Evolutionary conservation across 768 basidiomycete genomes (phyloP).

Genomic region (Hygrophoropsis aurantiaca): DNA sequence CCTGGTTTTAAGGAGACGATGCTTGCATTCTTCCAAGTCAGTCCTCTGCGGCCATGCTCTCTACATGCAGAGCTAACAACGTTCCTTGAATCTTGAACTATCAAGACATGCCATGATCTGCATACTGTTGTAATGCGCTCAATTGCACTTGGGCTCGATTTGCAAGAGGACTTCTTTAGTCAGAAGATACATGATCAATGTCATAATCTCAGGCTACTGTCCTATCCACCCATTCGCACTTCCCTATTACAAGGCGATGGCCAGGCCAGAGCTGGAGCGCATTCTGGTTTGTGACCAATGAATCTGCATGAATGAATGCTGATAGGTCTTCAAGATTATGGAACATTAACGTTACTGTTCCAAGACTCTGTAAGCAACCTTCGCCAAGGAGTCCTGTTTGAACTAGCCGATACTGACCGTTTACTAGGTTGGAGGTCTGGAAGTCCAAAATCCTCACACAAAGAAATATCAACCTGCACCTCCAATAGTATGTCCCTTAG

Average conservation of each 20-base stretch:
- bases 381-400: too few relatives aligned
- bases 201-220: slow-evolving; percentile 79
- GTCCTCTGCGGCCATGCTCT: too few relatives aligned
- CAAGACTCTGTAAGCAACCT: slow-evolving; percentile 59
- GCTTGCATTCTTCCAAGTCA: slow-evolving; percentile 72
- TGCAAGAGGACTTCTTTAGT: slow-evolving; percentile 77
- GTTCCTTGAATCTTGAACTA: too few relatives aligned
- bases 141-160: slow-evolving; percentile 75
- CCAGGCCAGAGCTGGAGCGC: slow-evolving; percentile 80
- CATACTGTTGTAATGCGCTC: slow-evolving; percentile 82
- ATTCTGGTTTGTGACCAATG: slow-evolving; percentile 50
- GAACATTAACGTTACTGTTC: slow-evolving; percentile 79
- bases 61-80: too few relatives aligned
- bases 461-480: slow-evolving; percentile 67
- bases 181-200: slow-evolving; percentile 70
- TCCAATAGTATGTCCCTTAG: slow-evolving; percentile 59
- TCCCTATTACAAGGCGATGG: slow-evolving; percentile 57
- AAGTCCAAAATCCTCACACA: slow-evolving; percentile 81
- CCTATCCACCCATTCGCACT: slow-evolving; percentile 75
- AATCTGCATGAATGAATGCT: not conserved
- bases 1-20: slow-evolving; percentile 73
- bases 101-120: slow-evolving; percentile 70
- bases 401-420: slow-evolving; percentile 2
- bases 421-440: slow-evolving; percentile 71
- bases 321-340: slow-evolving; percentile 55